Base-by-base conservation (phyloP, 1,139 yeast genomes). In the Taphrina wiesneri region DNA sequence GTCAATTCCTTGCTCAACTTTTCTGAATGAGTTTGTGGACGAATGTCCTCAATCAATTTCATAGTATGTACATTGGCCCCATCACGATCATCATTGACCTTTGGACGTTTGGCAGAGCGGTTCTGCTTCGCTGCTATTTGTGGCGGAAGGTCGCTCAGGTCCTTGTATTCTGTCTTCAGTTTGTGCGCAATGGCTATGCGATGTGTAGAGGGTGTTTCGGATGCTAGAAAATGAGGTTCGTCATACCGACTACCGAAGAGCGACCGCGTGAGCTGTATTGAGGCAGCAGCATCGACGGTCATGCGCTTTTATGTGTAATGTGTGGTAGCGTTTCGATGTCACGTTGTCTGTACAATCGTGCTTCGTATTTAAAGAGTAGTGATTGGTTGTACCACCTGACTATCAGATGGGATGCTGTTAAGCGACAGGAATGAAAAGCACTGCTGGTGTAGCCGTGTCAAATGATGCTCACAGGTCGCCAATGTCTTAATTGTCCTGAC, bases 61-160 rank as follows among this genome's bases (percentile, higher is more conserved):
- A 45, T 54, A 4, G 49, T 36, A 15, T n/a, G 19, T 11, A 21
- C 49, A 21, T 39, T 25, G 13, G 45, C 15, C 1, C 56, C 67
- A 43, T 52, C 47, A 41, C 68, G 23, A 30, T 56, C 47, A 30
- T 65, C 64, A 36, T 63, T 61, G 49, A 63, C 36, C 57, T 51
- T 62, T 26, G 57, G 11, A 25, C 61, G 21, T 62, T 64, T 57
- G 25, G 67, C 30, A 17, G 67, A 59, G 3, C 59, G 62, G 19
- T 68, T 70, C 36, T 71, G 65, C 63, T 70, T 72, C 13, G 71
- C 65, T 23, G 66, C 67, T 21, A 72, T 56, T 46, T 70, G 71
- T n/a, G 69, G 66, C 17, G 74, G 74, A 19, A 72, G 64, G n/a
- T 67, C 68, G 15, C 60, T 56, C 17, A 70, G 68, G 5, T 51